Evolutionary conservation across 495 filamentous ascomycete species (phyloP).

Genomic region (Penicillium parvum): DNA sequence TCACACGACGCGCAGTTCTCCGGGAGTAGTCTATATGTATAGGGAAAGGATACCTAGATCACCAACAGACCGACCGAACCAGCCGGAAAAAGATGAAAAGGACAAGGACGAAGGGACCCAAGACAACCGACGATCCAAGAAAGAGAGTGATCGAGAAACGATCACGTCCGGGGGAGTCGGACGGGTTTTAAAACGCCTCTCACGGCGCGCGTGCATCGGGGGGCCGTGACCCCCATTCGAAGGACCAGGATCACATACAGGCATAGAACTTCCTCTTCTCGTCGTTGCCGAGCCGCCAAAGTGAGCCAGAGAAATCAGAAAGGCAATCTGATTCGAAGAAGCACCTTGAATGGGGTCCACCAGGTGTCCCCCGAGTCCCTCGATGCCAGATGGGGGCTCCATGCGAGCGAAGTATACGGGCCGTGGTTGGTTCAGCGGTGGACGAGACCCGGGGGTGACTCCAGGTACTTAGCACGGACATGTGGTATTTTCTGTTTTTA

Average conservation of each 20-base stretch:
- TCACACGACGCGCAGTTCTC: too few relatives aligned
- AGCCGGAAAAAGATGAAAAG: constrained; percentile 1
- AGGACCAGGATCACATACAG: background rate
- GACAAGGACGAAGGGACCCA: background rate
- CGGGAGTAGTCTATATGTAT: too few relatives aligned
- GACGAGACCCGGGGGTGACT: too few relatives aligned
- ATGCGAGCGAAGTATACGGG: background rate
- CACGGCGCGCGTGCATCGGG: background rate
- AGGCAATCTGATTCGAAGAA: constrained; percentile 11
- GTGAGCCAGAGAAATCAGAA: too few relatives aligned
- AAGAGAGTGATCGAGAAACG: constrained; percentile 2
- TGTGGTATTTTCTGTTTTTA: too few relatives aligned
- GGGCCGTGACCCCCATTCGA: constrained; percentile 8
- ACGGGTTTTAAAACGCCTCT: constrained; percentile 17
- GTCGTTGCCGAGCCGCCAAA: constrained; percentile 15
- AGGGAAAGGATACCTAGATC: too few relatives aligned
- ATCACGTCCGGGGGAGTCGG: constrained; percentile 7
- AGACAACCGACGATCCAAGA: background rate
- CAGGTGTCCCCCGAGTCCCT: too few relatives aligned
- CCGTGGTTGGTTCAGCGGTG: constrained; percentile 7
- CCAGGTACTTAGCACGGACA: too few relatives aligned
- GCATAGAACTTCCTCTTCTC: constrained; percentile 7
- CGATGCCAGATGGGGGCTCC: too few relatives aligned
- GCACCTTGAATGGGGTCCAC: constrained; percentile 7
- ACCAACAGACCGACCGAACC: background rate